Conservation (phyloP, 2,329 filamentous ascomycete genomes). For the Botrytis paeoniae region DNA sequence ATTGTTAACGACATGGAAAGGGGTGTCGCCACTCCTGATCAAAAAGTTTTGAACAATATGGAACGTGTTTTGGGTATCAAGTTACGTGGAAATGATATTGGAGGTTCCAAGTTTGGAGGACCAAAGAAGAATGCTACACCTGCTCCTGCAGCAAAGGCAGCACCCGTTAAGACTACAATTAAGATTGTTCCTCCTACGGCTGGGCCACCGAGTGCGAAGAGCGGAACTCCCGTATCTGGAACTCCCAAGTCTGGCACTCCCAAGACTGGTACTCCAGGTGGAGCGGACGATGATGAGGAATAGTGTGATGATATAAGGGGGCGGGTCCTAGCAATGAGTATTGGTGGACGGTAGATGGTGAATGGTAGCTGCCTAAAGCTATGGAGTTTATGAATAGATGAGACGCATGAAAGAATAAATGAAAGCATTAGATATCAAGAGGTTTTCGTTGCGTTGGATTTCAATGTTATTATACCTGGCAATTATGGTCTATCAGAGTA, state of each 20-base stretch:
- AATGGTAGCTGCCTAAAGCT: background rate
- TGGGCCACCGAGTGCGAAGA: background rate
- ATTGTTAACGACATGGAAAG: conserved; percentile 84
- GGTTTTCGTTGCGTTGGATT: background rate
- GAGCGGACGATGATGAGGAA: background rate
- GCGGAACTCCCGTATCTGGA: background rate
- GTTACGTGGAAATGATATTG: conserved; percentile 81
- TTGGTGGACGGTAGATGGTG: background rate
- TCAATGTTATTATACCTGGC: background rate
- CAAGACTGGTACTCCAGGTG: background rate
- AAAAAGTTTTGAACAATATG: conserved; percentile 75
- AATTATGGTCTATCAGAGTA: background rate
- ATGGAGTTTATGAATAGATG: conserved; percentile 9
- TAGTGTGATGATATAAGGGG: background rate
- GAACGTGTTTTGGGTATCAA: conserved; percentile 86
- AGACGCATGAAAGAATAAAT: background rate
- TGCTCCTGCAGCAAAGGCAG: conserved; percentile 6
- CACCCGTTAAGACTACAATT: conserved; percentile 24
- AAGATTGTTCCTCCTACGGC: conserved; percentile 10
- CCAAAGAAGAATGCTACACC: conserved; percentile 40
- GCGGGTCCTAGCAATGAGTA: background rate
- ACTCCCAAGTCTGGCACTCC: background rate
- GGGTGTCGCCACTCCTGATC: conserved; percentile 73
- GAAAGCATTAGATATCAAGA: background rate
- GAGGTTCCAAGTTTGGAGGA: conserved; percentile 68